Base-by-base conservation (phyloP, 1,284 basidiomycete species). In the Anthracocystis walkeri region DNA sequence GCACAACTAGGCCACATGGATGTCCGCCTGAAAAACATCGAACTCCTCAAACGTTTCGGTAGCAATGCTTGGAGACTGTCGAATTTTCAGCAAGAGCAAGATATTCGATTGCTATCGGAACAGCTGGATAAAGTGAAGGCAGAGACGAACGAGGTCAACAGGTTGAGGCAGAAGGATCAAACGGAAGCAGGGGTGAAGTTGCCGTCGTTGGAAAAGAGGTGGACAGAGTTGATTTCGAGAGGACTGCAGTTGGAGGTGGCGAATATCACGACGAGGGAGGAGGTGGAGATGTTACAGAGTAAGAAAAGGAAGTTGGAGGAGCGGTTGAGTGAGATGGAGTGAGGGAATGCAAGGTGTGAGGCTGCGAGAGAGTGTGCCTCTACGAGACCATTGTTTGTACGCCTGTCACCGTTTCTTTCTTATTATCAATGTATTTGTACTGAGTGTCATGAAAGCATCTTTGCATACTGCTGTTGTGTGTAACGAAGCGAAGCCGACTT, bases 221-320 rank as follows among this genome's bases (percentile, higher is more conserved):
- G 94, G 94, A 94, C 92, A 11, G 92, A 94, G 84, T 88, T 95
- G 44, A 91, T 96, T 65, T 93, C 92, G 44, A 92, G 89, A 79
- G 91, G 93, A 33, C 86, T 96, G 73, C 93, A 95, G 85, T 91
- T 95, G 75, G 93, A 95, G 87, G 91, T 96, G 87, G 94, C 93
- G n/a, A 95, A 94, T 82, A 88, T 92, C 38, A 92, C 92, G 20
- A 86, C 94, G 71, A 92, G 93, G 79, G 89, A 87, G 8, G 92
- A 95, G 81, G 87, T 93, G 53, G 85, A 84, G 23, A 8, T 10
- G 27, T 53, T 75, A 44, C 33, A 55, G 23, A 53, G 18, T 7
- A 70, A 70, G 58, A 70, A 67, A 38, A 25, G 64, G 11, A 64
- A 60, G 55, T 41, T 75, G 31, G 60, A 70, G 46, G 29, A 27